phyloP scores from a whole-genome alignment of 2,329 filamentous ascomycete species.

The Aspergillus ochraceoroseus region DNA sequence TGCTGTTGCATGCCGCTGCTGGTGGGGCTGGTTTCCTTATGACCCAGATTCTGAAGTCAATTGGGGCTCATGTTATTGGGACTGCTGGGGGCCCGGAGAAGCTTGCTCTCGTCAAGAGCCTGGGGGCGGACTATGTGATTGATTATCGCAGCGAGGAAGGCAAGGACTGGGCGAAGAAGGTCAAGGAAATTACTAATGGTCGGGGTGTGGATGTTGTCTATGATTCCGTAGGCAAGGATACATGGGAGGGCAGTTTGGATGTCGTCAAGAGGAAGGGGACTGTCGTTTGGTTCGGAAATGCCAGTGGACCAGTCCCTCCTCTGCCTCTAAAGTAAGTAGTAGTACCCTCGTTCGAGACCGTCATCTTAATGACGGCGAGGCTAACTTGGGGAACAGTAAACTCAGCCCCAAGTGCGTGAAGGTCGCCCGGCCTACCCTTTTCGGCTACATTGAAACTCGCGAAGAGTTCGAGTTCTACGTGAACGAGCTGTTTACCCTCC shows the following conservation, averaged over 20 bases:
- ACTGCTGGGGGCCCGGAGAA: conserved; percentile 72
- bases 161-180: conserved; percentile 68
- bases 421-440: conserved; percentile 68
- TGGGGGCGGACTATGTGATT: conserved; percentile 66
- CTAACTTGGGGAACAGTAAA: conserved; percentile 23
- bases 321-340: conserved; percentile 57
- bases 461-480: conserved; percentile 68
- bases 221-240: conserved; percentile 79
- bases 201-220: conserved; percentile 73
- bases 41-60: conserved; percentile 64
- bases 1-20: conserved; percentile 78
- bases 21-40: conserved; percentile 75
- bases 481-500: conserved; percentile 66
- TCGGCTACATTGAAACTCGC: conserved; percentile 63
- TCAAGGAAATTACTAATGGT: conserved; percentile 78
- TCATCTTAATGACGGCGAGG: no score
- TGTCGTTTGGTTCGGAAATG: conserved; percentile 75
- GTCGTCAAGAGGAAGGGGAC: conserved; percentile 71
- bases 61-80: conserved; percentile 74
- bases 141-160: conserved; percentile 80
- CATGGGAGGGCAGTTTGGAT: conserved; percentile 73
- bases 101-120: conserved; percentile 59
- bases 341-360: no score
- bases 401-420: conserved; percentile 71
- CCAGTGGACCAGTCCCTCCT: conserved; percentile 71